Evolutionary conservation across 2,329 filamentous ascomycete genomes (phyloP), one percentile per base, ranked within the genome.

Genomic region (Cladosporium colombiae): DNA sequence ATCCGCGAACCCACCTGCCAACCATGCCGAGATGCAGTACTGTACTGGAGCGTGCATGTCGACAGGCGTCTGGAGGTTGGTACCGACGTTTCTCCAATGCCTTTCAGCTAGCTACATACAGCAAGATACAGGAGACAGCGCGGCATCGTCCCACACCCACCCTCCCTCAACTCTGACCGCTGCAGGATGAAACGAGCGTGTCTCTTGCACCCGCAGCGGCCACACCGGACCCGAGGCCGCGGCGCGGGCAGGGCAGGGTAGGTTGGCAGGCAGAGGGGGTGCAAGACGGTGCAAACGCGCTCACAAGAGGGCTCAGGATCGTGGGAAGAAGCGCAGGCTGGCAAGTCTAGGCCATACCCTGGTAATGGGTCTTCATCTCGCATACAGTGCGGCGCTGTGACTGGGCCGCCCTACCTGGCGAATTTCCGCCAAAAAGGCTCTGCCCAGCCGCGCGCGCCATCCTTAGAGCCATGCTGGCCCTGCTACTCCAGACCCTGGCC

Each of bases 281-380:
- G 25, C 58, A 44, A 27, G 49, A 44, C 7, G 37, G 37, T 8
- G 37, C 37, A 44, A n/a, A 44, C 16, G 37, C 6, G 37, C 37
- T 44, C 37, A n/a, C 18, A n/a, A n/a, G 37, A 44, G 18, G 1
- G 33, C 33, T 10, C 33, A 33, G 31, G 7, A 44, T 44, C 37
- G 50, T 53, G 50, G 25, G 27, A 50, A n/a, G 60, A 31, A 27
- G 60, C 27, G 18, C 58, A 55, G n/a, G 49, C 49, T 63, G n/a
- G 35, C 33, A 18, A 55, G 60, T 63, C 60, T 63, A 63, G 60
- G 50, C 60, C 60, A 55, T 55, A 35, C 40, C 58, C 58, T 35
- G 25, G 58, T 25, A 61, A 55, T 55, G 60, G 49, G 60, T 40
- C 60, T 31, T 63, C 60, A 63, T 63, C 49, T 63, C 60, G 59